Percentiles rank a stretch among this genome's conserved stretches.
phyloP scores from a whole-genome alignment of 2,329 filamentous ascomycete genomes.

The Aspergillus chevalieri region DNA sequence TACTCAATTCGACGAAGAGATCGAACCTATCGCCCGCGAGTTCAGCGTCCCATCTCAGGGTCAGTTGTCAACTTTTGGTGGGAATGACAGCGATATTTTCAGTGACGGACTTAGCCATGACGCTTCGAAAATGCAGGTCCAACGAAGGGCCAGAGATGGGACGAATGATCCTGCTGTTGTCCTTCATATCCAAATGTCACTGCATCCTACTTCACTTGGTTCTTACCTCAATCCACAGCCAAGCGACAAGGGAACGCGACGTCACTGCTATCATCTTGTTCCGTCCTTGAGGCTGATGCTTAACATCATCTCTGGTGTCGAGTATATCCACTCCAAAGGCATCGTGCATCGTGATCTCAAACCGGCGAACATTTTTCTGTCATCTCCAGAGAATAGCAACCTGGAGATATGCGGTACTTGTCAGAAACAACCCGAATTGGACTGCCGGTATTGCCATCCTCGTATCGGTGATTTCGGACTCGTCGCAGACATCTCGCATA shows the following conservation, averaged over 20 bases:
- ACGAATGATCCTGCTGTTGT: conserved; percentile 38
- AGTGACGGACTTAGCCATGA: conserved; percentile 36
- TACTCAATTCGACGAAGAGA: conserved; percentile 39
- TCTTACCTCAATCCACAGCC: conserved; percentile 48
- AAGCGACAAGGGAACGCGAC: conserved; percentile 20
- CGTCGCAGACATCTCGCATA: conserved; percentile 49
- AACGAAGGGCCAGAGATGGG: conserved; percentile 16
- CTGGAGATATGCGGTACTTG: conserved; percentile 45
- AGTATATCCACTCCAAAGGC: conserved; percentile 56
- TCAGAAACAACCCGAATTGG: conserved; percentile 15
- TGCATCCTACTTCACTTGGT: conserved; percentile 57
- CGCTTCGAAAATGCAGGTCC: conserved; percentile 27
- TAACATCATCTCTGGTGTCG: conserved; percentile 56
- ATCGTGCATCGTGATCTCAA: conserved; percentile 64
- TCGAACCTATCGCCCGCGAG: conserved; percentile 45
- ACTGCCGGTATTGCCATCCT: conserved; percentile 46
- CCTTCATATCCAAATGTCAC: conserved; percentile 63
- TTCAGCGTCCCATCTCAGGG: conserved; percentile 25
- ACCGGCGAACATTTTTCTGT: conserved; percentile 62
- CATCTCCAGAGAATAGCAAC: conserved; percentile 44
- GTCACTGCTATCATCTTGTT: conserved; percentile 58
- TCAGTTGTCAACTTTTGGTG: conserved; percentile 30
- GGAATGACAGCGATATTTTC: conserved; percentile 35
- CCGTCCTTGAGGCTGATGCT: conserved; percentile 54
- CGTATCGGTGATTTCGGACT: conserved; percentile 65